Conservation (phyloP, 352 stramenopile species). For the Phytophthora colocasiae region DNA sequence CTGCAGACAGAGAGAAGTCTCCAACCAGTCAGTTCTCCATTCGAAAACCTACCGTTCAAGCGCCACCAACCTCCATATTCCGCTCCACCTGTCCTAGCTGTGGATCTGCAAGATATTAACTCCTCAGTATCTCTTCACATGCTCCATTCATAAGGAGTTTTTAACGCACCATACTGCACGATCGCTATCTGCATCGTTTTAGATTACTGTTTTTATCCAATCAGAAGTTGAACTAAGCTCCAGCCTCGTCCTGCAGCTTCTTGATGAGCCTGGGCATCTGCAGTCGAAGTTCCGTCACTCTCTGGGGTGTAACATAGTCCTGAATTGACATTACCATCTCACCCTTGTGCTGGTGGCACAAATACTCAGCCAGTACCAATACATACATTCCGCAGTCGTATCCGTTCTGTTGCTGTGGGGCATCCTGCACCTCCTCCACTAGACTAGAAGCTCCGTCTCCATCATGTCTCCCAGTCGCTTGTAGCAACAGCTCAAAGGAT, state of each 20-base stretch:
- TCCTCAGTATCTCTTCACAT: background rate
- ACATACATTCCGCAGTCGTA: conserved; percentile 89
- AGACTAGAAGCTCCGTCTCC: conserved; percentile 7
- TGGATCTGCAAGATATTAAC: conserved; percentile 48
- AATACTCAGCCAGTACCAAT: conserved; percentile 68
- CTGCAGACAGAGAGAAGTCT: conserved; percentile 27
- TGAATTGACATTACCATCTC: conserved; percentile 24
- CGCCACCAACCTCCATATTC: conserved; percentile 67
- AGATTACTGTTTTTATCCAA: conserved; percentile 23
- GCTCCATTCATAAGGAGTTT: background rate
- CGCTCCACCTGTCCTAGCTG: conserved; percentile 69
- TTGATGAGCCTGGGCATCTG: conserved; percentile 58
- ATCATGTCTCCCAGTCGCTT: conserved; percentile 13
- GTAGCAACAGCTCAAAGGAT: conserved; percentile 56
- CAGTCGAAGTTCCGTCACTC: conserved; percentile 53
- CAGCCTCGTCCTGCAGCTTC: conserved; percentile 18
- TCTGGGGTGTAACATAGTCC: conserved; percentile 57
- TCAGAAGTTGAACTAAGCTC: background rate
- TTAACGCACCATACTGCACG: conserved; percentile 76
- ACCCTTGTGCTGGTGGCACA: conserved; percentile 43
- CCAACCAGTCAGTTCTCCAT: background rate
- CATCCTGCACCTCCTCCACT: conserved; percentile 44
- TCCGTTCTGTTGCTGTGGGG: conserved; percentile 78
- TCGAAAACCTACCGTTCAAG: background rate
- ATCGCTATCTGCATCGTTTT: conserved; percentile 72